Evolutionary conservation across 345 rosid genomes (phyloP).

Genomic region (Rubroshorea leprosula): DNA sequence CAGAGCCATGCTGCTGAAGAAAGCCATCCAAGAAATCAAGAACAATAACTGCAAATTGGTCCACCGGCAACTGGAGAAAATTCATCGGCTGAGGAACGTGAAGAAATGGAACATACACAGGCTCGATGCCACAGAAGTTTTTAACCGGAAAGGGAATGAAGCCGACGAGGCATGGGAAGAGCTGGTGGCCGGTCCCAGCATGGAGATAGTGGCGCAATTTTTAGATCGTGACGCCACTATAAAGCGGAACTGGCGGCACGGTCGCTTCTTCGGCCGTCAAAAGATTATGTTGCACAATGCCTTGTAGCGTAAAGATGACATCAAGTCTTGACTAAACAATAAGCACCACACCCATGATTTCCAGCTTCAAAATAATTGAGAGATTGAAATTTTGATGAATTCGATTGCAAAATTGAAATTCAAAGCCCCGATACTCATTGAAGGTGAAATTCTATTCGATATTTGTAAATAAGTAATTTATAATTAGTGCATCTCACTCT

Average conservation of each 20-base stretch:
- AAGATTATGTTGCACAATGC: conserved; percentile 21
- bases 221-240: conserved; percentile 18
- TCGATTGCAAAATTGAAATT: no score
- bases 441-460: no score
- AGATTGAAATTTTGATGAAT: background rate
- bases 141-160: conserved; percentile 27
- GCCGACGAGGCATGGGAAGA: conserved; percentile 64
- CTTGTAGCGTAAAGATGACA: conserved; percentile 14
- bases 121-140: conserved; percentile 63
- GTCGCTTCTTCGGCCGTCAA: background rate
- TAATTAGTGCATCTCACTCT: no score
- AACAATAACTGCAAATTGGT: conserved; percentile 48
- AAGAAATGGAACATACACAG: conserved; percentile 64
- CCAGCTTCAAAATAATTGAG: background rate
- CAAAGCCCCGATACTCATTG: no score
- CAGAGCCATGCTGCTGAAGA: conserved; percentile 27
- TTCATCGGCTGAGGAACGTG: conserved; percentile 35
- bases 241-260: background rate
- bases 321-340: background rate
- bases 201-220: conserved; percentile 46
- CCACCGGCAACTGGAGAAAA: conserved; percentile 57
- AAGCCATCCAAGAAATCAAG: conserved; percentile 53
- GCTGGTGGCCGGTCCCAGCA: conserved; percentile 50
- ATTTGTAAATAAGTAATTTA: no score
- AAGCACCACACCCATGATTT: no score